Evolutionary conservation across 441 rosid genomes (phyloP), one percentile per base, ranked within the genome.

Genomic region (Croton setiger): DNA sequence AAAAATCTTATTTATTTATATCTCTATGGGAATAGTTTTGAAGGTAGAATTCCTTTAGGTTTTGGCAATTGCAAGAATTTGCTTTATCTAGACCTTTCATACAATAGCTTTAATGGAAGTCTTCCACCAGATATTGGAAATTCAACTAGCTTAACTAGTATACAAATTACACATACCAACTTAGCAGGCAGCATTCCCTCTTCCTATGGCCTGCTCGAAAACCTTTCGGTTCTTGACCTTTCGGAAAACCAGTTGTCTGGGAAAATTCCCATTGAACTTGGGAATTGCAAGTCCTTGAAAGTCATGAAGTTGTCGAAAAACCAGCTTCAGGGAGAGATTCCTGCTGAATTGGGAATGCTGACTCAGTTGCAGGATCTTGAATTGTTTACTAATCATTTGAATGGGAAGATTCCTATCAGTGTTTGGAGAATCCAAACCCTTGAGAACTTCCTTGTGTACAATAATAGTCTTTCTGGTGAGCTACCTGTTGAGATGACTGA

Each of bases 351-450:
- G 72, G 88, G 93, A 15, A 75, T 52, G 74, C 74, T 88, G 51
- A 73, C 75, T 48, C 39, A 70, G 53, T 70, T 93, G 37, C 44
- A 76, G 68, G 85, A 83, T 59, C 84, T 93, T 61, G 71, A 69
- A 69, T 74, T 93, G 82, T 88, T 87, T 73, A 27, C 5, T 20
- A 90, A 90, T 71, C 65, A 35, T 21, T 81, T 92, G 72, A 81
- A 74, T 3, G 97, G 97, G 63, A 83, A 85, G 78, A 78, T 93
- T 75, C 98, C 96, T 12, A 67, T 76, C 55, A 57, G 78, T 56
- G 75, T 90, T 56, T 93, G 97, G 93, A 88, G 76, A 81, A 87
- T 88, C 73, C 80, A 78, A 3, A 84, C 74, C 72, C 88, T 93
- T 15, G 65, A 74, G 76, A 56, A 69, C 60, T 53, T 93, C 18